phyloP scores from a whole-genome alignment of 768 basidiomycete species.

The Mrakia frigida region DNA sequence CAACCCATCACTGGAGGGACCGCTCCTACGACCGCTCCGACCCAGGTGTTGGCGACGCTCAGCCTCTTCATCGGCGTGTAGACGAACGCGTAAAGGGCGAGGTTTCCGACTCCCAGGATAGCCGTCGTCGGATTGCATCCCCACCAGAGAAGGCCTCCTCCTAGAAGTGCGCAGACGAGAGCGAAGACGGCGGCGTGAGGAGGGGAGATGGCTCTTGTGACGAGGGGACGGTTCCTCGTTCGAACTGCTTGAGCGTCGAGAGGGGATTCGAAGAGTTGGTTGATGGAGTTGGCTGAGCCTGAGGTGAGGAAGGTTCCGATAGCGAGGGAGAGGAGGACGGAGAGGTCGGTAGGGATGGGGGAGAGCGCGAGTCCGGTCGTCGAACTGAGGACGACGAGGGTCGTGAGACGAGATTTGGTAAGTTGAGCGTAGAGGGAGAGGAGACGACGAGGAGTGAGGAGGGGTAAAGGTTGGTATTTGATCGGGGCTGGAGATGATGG shows the following conservation, averaged over 20 bases:
- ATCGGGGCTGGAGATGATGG: not conserved
- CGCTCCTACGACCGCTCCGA: slow-evolving; percentile 85
- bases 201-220: slow-evolving; percentile 74
- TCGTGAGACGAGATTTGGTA: slow-evolving; percentile 75
- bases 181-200: slow-evolving; percentile 81
- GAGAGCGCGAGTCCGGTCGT: slow-evolving; percentile 91
- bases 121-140: slow-evolving; percentile 86
- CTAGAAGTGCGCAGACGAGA: slow-evolving; percentile 65
- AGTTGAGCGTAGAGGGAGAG: slow-evolving; percentile 68
- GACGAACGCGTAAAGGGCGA: slow-evolving; percentile 79
- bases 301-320: slow-evolving; percentile 84
- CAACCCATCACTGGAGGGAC: slow-evolving; percentile 97
- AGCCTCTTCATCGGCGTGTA: slow-evolving; percentile 92
- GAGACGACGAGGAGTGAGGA: slow-evolving; percentile 50
- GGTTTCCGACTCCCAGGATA: slow-evolving; percentile 71
- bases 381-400: slow-evolving; percentile 78
- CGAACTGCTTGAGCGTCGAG: slow-evolving; percentile 95
- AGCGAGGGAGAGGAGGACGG: slow-evolving; percentile 78
- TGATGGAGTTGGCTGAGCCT: slow-evolving; percentile 88
- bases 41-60: slow-evolving; percentile 82
- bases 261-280: slow-evolving; percentile 90
- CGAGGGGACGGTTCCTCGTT: slow-evolving; percentile 80
- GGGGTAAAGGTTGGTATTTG: slow-evolving; percentile 36
- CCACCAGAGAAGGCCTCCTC: slow-evolving; percentile 68
- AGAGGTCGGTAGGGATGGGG: slow-evolving; percentile 75